Percentiles rank a stretch among this genome's conserved stretches.
phyloP scores from a whole-genome alignment of 768 basidiomycete genomes.

The Mycena kentingensis region DNA sequence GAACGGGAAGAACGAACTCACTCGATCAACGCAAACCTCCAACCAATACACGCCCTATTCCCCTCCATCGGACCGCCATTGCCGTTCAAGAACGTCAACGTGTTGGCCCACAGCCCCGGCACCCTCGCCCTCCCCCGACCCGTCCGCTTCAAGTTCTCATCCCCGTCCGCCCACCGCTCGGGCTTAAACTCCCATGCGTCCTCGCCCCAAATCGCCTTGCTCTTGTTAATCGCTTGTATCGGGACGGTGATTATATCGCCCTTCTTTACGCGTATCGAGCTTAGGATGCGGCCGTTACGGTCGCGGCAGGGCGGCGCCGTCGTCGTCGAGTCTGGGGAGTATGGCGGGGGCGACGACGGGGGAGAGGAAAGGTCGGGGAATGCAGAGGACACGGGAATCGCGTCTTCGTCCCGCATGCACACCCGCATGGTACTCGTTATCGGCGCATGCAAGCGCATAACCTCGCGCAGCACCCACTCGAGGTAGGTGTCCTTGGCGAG shows the following conservation, averaged over 20 bases:
- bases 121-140: conserved; percentile 44
- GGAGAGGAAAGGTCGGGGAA: background rate
- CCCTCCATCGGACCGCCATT: conserved; percentile 42
- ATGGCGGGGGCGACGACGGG: background rate
- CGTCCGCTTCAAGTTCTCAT: conserved; percentile 12
- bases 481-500: conserved; percentile 53
- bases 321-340: too few species aligned
- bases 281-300: conserved; percentile 31
- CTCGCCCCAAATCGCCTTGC: conserved; percentile 57
- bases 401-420: conserved; percentile 45
- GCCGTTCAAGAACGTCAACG: conserved; percentile 59
- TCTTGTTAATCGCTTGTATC: conserved; percentile 61
- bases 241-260: conserved; percentile 63
- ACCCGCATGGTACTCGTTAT: conserved; percentile 64
- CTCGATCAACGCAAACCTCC: conserved; percentile 62
- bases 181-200: conserved; percentile 67
- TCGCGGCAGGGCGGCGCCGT: conserved; percentile 25
- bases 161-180: conserved; percentile 50
- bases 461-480: conserved; percentile 63
- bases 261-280: conserved; percentile 41
- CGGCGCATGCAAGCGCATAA: conserved; percentile 55
- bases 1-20: conserved; percentile 36
- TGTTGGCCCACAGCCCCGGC: conserved; percentile 56
- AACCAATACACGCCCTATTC: conserved; percentile 63
- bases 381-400: conserved; percentile 48